Base-by-base conservation (phyloP, 352 stramenopile species). In the Globisporangium cylindrosporum region DNA sequence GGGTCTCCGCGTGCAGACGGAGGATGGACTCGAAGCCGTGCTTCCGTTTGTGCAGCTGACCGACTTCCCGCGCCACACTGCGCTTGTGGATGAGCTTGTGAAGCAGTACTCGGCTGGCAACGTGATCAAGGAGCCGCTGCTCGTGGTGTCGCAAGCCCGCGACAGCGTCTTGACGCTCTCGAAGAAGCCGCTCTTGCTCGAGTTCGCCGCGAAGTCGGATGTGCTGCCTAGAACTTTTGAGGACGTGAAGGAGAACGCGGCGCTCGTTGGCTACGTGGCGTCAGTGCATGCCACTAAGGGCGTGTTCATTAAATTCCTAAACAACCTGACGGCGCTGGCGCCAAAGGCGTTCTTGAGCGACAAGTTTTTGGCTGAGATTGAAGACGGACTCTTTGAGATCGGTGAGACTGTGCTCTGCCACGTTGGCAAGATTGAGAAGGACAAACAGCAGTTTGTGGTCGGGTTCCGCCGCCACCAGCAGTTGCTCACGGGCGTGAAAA, bases 271-370 rank as follows among this genome's bases (percentile, higher is more conserved):
- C 4, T 92, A 91, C 56, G 87, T 97, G 49, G 84, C 87, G 22
- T 92, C 88, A 3, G 82, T 97, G 54, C 84, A 90, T 49, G 76
- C 75, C 8, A 84, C 77, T 4, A 90, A 89, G 60, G 86, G 89
- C 12, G 88, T 97, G 32, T 97, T 97, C 61, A 83, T 97, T 24
- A 91, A 90, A 61, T 95, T 97, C 62, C 73, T 97, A 46, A 94
- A 95, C 76, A 89, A 95, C 71, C 73, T 95, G 3, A 90, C 91
- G 18, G 87, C 85, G 1, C 70, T 97, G 5, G 85, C 88, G 2
- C 89, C 88, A 0, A 95, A 95, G 74, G 82, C 76, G 4, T 94
- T 85, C 43, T 61, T 96, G 53, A 89, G 80, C 55, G 78, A 93
- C 65, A 81, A 88, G 71, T 96, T 92, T 29, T 75, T 94, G 32